Conservation (phyloP, 768 basidiomycete genomes). For the Leccinum broughii region DNA sequence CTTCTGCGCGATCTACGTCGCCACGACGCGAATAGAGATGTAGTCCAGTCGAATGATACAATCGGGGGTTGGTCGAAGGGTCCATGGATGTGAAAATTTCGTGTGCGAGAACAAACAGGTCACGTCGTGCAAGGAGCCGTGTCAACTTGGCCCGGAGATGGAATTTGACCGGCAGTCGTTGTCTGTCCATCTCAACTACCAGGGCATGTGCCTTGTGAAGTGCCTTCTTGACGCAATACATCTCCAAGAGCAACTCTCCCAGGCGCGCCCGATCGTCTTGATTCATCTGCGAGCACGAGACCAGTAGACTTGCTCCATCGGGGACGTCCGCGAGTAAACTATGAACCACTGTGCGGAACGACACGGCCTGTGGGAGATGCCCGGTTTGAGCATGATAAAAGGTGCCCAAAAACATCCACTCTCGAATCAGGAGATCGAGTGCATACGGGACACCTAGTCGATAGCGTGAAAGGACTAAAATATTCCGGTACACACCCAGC, state of each 20-base stretch:
- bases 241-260: conserved; percentile 44
- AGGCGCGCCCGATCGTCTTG: conserved; percentile 30
- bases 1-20: conserved; percentile 43
- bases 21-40: conserved; percentile 55
- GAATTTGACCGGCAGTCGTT: conserved; percentile 32
- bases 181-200: conserved; percentile 41
- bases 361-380: conserved; percentile 13
- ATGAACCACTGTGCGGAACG: conserved; percentile 33
- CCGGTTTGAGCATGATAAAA: conserved; percentile 17
- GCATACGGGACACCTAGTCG: conserved; percentile 34
- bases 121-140: conserved; percentile 42
- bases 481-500: conserved; percentile 36
- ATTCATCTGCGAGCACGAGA: conserved; percentile 25
- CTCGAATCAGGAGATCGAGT: conserved; percentile 40
- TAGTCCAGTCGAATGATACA: conserved; percentile 46
- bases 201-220: conserved; percentile 42
- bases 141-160: conserved; percentile 38
- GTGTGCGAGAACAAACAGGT: conserved; percentile 44
- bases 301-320: conserved; percentile 32
- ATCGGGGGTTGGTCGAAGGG: conserved; percentile 16
- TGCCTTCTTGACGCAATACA: conserved; percentile 34
- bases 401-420: conserved; percentile 37
- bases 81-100: conserved; percentile 40
- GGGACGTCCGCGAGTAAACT: conserved; percentile 32
- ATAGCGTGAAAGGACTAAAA: conserved; percentile 38